phyloP scores from a whole-genome alignment of 148 eudicot species.

The Camellia japonica region DNA sequence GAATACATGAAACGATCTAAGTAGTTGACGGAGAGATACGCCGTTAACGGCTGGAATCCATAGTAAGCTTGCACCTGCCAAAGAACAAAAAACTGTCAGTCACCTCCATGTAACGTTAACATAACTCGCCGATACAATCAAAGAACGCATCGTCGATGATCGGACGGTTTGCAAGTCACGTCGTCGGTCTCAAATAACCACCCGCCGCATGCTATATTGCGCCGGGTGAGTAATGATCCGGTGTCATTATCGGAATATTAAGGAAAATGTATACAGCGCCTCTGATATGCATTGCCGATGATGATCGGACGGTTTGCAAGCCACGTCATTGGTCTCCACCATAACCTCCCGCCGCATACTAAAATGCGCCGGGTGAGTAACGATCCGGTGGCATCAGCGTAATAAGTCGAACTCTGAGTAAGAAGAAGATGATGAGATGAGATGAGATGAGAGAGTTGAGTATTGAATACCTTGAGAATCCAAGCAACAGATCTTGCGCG shows the following conservation, averaged over 20 bases:
- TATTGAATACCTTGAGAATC: slow-evolving; percentile 76
- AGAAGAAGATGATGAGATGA: background rate
- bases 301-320: background rate
- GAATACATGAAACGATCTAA: slow-evolving; percentile 72
- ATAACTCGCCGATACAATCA: background rate
- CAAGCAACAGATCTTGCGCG: slow-evolving; percentile 68
- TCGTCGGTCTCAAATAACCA: background rate
- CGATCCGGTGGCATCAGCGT: background rate
- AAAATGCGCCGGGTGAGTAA: background rate
- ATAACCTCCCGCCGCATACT: slow-evolving; percentile 1
- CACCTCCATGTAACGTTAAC: background rate
- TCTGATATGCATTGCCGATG: slow-evolving; percentile 6
- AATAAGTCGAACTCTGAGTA: background rate
- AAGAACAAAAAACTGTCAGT: background rate
- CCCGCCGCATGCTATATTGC: background rate
- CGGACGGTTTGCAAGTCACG: background rate
- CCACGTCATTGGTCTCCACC: background rate
- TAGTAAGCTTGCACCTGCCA: slow-evolving; percentile 62
- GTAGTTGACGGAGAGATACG: slow-evolving; percentile 81
- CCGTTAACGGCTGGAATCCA: slow-evolving; percentile 81
- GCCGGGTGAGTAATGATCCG: background rate
- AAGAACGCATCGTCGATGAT: slow-evolving; percentile 10
- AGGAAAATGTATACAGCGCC: too few species aligned
- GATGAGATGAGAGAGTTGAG: background rate
- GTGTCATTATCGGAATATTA: background rate